Conservation (phyloP, 768 basidiomycete species). For the Gloeostereum incarnatum region DNA sequence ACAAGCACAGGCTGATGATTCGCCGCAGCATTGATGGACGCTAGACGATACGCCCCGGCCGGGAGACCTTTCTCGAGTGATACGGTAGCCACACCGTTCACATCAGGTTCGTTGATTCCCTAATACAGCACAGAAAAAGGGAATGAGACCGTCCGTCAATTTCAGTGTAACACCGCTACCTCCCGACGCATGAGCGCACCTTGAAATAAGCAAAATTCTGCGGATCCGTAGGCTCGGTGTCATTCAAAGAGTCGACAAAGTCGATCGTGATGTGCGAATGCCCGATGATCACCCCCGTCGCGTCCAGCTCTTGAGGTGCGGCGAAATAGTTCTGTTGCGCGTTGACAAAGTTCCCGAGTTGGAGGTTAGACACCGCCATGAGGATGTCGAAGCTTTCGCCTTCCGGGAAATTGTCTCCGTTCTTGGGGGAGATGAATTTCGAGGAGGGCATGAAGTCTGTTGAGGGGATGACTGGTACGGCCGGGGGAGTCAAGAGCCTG, state of each 20-base stretch:
- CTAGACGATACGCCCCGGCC: slow-evolving; percentile 32
- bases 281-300: slow-evolving; percentile 30
- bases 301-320: slow-evolving; percentile 35
- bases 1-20: slow-evolving; percentile 35
- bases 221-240: slow-evolving; percentile 22
- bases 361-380: slow-evolving; percentile 23
- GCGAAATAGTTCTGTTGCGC: slow-evolving; percentile 30
- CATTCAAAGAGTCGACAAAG: slow-evolving; percentile 17
- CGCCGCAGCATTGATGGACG: slow-evolving; percentile 34
- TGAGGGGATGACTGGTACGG: slow-evolving; percentile 34
- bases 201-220: slow-evolving; percentile 30
- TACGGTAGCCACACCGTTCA: slow-evolving; percentile 24
- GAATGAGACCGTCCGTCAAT: not conserved
- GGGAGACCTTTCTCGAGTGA: slow-evolving; percentile 28
- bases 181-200: too few relatives aligned
- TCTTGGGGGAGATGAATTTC: slow-evolving; percentile 25
- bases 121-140: slow-evolving; percentile 18
- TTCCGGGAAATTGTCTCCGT: slow-evolving; percentile 27
- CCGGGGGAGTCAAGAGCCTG: too few relatives aligned
- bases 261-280: slow-evolving; percentile 40
- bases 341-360: slow-evolving; percentile 36
- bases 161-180: too few relatives aligned
- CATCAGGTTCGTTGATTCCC: slow-evolving; percentile 18
- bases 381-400: slow-evolving; percentile 32
- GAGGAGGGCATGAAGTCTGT: slow-evolving; percentile 27